Percentiles rank a stretch among this genome's conserved stretches.
Evolutionary conservation across 148 eudicot genomes (phyloP).

Genomic region (Hydrangea macrophylla): DNA sequence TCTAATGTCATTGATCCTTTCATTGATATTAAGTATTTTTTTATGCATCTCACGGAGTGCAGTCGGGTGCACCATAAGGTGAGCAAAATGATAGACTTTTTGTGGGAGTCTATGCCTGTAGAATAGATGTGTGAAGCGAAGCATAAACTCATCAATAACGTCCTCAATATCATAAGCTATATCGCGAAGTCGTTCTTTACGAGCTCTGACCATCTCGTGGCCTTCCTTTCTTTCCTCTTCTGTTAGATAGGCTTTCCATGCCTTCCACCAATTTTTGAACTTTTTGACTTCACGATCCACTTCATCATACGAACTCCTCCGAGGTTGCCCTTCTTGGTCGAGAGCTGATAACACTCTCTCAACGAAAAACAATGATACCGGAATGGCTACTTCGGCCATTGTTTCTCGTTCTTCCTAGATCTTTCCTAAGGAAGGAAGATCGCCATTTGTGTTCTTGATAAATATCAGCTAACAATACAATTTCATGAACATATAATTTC

Average conservation of each 20-base stretch:
- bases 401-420: background rate
- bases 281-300: background rate
- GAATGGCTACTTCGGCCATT: background rate
- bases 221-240: background rate
- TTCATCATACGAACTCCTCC: no score
- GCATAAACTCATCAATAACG: conserved; percentile 21
- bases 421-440: background rate
- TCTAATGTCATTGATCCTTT: background rate
- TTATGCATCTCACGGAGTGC: background rate
- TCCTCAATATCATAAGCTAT: conserved; percentile 23
- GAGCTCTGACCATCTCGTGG: background rate
- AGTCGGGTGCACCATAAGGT: background rate
- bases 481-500: no score
- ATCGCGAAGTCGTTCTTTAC: conserved; percentile 11
- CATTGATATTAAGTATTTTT: background rate
- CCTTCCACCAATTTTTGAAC: background rate
- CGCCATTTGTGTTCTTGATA: no score
- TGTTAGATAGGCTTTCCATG: background rate
- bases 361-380: background rate
- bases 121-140: background rate
- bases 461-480: no score
- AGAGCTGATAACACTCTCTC: background rate
- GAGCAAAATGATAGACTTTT: background rate
- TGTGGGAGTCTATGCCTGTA: background rate
- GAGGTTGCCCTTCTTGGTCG: background rate